Evolutionary conservation across 805 yeast species (phyloP), one percentile per base, ranked within the genome.

Genomic region (Clavispora santaluciae): DNA sequence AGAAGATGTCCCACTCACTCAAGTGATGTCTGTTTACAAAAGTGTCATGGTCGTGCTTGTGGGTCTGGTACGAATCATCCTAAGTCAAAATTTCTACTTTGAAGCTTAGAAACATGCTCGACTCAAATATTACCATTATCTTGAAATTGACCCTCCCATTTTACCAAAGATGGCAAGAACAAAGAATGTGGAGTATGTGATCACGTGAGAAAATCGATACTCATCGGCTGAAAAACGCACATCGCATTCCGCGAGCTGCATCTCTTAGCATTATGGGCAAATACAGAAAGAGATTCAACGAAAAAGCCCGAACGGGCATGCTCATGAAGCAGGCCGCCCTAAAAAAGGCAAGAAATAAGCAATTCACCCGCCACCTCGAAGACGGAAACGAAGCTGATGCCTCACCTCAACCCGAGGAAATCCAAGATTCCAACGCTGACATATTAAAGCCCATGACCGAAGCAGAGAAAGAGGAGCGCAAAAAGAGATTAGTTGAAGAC

Each of bases 301-400:
- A 83, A 59, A 85, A 84, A 66, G 95, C 93, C 41, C 79, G 95
- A 24, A 58, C 87, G 2, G 95, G 95, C 15, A 83, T 84, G 74
- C 81, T 87, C 54, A 81, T 88, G 22, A 86, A 83, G 69, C 86
- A 83, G 59, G 79, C 82, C 22, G 81, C 81, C 36, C 66, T 87
- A 53, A 81, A 79, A 48, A 63, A 65, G 38, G 84, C 78, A 18
- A 69, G 95, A 39, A 84, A 84, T 52, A 83, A 83, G 55, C 87
- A 83, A 50, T 81, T 83, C 57, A 55, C 65, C 22, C 64, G 83
- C 29, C 75, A 74, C 34, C 17, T 26, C 9, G 53, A 46, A 10
- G 51, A 64, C 9, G 70, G 61, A 4, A 54, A 55, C 1, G 64
- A 56, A 12, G 16, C 56, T 48, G 18, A 44, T 44, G 11, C 38